phyloP scores from a whole-genome alignment of 1,284 basidiomycete species.

The Leccinum subrobustum region DNA sequence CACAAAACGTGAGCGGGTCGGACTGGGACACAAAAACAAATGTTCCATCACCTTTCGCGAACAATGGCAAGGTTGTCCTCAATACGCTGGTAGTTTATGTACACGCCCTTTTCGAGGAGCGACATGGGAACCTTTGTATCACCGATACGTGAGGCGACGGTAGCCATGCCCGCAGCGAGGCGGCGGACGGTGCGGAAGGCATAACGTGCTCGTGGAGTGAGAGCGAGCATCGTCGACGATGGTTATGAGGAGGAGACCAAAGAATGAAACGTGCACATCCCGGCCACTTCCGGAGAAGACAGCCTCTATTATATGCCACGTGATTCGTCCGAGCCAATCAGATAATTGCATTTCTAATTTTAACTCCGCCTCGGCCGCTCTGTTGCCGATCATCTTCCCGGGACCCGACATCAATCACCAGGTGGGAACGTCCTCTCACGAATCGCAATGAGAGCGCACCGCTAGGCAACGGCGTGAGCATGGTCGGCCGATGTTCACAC shows the following conservation, averaged over 20 bases:
- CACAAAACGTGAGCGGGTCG: neutral
- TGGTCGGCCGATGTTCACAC: neutral
- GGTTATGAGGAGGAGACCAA: neutral
- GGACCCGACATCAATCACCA: neutral
- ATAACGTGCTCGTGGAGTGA: conserved; percentile 58
- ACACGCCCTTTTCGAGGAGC: conserved; percentile 80
- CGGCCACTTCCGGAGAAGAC: conserved; percentile 25
- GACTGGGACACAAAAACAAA: neutral
- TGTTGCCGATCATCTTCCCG: neutral
- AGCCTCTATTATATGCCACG: conserved; percentile 22
- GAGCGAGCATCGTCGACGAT: conserved; percentile 61
- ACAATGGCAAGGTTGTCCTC: conserved; percentile 91
- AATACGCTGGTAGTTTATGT: conserved; percentile 97
- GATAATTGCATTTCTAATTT: conserved; percentile 20
- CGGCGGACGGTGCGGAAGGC: conserved; percentile 60
- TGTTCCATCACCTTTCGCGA: conserved; percentile 66
- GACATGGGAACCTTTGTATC: conserved; percentile 95
- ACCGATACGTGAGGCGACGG: conserved; percentile 77
- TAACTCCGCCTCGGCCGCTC: conserved; percentile 13
- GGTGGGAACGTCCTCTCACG: neutral
- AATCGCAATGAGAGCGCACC: neutral
- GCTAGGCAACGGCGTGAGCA: neutral
- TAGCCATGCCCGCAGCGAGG: conserved; percentile 74
- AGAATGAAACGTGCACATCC: conserved; percentile 19
- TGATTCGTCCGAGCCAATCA: conserved; percentile 31